phyloP scores from a whole-genome alignment of 768 basidiomycete genomes.

The Pisolithus sp. region DNA sequence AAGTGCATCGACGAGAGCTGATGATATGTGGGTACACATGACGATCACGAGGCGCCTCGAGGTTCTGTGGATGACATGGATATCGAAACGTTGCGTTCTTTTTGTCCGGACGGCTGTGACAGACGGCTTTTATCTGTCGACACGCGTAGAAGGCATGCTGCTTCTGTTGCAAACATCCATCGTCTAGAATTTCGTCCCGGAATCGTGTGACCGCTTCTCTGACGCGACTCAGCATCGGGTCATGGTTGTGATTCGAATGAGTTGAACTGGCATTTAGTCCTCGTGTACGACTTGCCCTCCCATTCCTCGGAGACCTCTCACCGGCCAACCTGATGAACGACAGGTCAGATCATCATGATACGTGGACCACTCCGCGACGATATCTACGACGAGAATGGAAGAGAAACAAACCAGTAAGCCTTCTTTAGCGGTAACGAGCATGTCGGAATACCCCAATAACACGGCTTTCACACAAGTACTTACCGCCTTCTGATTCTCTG shows the following conservation, averaged over 20 bases:
- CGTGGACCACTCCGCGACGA: constrained; percentile 22
- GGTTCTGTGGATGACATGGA: background rate
- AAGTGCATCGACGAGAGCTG: background rate
- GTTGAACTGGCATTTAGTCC: constrained; percentile 21
- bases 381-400: constrained; percentile 38
- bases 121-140: constrained; percentile 1
- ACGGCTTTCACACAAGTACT: constrained; percentile 25
- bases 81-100: background rate
- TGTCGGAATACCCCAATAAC: constrained; percentile 7
- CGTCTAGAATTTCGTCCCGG: constrained; percentile 13
- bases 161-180: background rate
- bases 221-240: constrained; percentile 5
- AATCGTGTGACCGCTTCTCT: constrained; percentile 15
- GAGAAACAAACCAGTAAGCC: constrained; percentile 33
- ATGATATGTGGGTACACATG: background rate
- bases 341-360: constrained; percentile 11
- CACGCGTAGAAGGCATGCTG: constrained; percentile 24
- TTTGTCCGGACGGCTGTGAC: background rate
- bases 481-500: constrained; percentile 41
- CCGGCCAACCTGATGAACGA: constrained; percentile 11
- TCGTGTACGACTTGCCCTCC: constrained; percentile 20
- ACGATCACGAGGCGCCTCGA: background rate
- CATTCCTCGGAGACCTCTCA: background rate
- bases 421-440: constrained; percentile 3
- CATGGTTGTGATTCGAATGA: constrained; percentile 23